phyloP scores from a whole-genome alignment of 768 basidiomycete genomes.

The Tephrocybe sp. region DNA sequence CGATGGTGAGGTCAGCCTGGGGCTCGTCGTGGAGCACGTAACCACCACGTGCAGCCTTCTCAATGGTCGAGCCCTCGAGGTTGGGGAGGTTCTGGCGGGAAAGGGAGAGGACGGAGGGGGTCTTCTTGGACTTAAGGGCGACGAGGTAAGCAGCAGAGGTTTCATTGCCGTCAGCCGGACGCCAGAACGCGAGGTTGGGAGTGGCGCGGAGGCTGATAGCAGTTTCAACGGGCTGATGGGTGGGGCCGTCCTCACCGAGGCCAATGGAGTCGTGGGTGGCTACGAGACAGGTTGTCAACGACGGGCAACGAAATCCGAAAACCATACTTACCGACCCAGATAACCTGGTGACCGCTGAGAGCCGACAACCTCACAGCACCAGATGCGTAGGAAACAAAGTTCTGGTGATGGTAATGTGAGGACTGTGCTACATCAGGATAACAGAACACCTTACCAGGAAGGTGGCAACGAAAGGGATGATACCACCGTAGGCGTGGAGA shows the following conservation, averaged over 20 bases:
- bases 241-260: conserved; percentile 91
- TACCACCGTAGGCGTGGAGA: conserved; percentile 83
- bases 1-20: conserved; percentile 83
- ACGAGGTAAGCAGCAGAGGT: conserved; percentile 90
- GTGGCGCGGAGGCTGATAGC: conserved; percentile 82
- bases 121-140: conserved; percentile 69
- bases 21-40: conserved; percentile 85
- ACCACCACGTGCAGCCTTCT: conserved; percentile 79
- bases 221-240: conserved; percentile 94
- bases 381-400: conserved; percentile 92
- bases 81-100: conserved; percentile 93
- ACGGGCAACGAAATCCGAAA: not conserved
- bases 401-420: conserved; percentile 38
- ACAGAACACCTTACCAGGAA: conserved; percentile 61
- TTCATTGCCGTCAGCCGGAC: conserved; percentile 94
- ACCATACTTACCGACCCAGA: conserved; percentile 81
- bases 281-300: conserved; percentile 20
- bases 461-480: conserved; percentile 88
- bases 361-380: conserved; percentile 92
- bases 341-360: conserved; percentile 83
- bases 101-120: conserved; percentile 80
- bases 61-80: conserved; percentile 83
- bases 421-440: not conserved
- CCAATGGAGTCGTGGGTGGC: conserved; percentile 96
- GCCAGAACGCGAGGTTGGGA: conserved; percentile 92